Conservation (phyloP, 345 rosid genomes). For the Conringia planisiliqua region DNA sequence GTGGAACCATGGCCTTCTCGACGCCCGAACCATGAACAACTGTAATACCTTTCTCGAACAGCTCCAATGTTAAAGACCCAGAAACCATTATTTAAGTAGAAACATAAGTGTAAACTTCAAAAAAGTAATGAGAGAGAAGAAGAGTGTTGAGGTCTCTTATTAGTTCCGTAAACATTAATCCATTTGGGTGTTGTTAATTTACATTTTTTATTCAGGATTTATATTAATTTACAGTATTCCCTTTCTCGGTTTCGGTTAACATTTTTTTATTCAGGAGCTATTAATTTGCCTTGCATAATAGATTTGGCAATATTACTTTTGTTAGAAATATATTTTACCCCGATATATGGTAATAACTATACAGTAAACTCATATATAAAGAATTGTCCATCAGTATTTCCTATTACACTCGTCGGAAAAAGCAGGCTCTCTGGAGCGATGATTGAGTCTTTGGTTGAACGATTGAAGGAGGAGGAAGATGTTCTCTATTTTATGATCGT, state of each 20-base stretch:
- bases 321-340: not conserved
- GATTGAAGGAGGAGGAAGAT: not conserved
- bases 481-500: not conserved
- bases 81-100: constrained; percentile 20
- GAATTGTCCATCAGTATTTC: not conserved
- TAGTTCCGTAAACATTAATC: no score
- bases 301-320: not conserved
- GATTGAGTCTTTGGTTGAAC: not conserved
- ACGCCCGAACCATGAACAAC: constrained; percentile 79
- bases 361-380: not conserved
- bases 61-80: constrained; percentile 33
- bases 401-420: not conserved
- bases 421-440: not conserved
- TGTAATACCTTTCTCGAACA: constrained; percentile 63
- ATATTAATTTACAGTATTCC: not conserved
- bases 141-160: constrained; percentile 8
- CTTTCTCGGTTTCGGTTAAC: not conserved
- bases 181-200: no score
- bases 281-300: not conserved
- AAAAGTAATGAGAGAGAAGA: not conserved
- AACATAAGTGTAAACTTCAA: not conserved
- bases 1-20: constrained; percentile 98
- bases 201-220: not conserved
- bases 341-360: not conserved
- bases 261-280: not conserved